These are phyloP conservation scores for Lactarius trivialis DNA, from an alignment of 768 basidiomycete species.

Conservation along the genomic window DNA sequence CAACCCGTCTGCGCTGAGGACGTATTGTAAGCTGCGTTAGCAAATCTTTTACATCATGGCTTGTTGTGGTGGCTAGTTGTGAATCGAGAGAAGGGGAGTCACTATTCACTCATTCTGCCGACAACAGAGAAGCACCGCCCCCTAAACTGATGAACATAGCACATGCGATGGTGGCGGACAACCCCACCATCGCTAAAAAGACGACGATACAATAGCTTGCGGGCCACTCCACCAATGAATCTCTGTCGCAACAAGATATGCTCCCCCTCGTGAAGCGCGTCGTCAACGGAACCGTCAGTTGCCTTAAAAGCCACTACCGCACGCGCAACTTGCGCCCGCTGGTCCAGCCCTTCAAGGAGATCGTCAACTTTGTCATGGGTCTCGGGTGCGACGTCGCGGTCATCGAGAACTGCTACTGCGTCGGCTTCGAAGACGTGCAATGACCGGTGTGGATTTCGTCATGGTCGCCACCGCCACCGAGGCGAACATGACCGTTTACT, in stretches of 20 bases:
- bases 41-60: no score
- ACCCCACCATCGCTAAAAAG: no score
- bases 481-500: slow-evolving; percentile 85
- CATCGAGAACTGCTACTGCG: slow-evolving; percentile 89
- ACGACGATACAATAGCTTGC: no score
- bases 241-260: slow-evolving; percentile 65
- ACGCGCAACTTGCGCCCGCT: slow-evolving; percentile 85
- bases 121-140: no score
- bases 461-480: slow-evolving; percentile 98
- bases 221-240: no score
- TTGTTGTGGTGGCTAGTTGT: no score
- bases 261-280: slow-evolving; percentile 82
- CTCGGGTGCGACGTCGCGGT: slow-evolving; percentile 75
- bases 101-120: no score
- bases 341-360: slow-evolving; percentile 70
- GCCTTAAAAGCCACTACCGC: slow-evolving; percentile 90
- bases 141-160: no score
- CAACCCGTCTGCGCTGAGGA: no score
- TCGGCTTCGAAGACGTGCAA: slow-evolving; percentile 63
- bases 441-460: slow-evolving; percentile 86
- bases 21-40: no score
- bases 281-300: slow-evolving; percentile 77
- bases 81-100: no score
- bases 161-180: no score
- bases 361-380: slow-evolving; percentile 75